A percentile compares a stretch with the other conserved stretches of the same genome.
These are phyloP conservation scores for Pascua sp. DNA, from an alignment of 1,284 basidiomycete genomes.

Conservation along the genomic window DNA sequence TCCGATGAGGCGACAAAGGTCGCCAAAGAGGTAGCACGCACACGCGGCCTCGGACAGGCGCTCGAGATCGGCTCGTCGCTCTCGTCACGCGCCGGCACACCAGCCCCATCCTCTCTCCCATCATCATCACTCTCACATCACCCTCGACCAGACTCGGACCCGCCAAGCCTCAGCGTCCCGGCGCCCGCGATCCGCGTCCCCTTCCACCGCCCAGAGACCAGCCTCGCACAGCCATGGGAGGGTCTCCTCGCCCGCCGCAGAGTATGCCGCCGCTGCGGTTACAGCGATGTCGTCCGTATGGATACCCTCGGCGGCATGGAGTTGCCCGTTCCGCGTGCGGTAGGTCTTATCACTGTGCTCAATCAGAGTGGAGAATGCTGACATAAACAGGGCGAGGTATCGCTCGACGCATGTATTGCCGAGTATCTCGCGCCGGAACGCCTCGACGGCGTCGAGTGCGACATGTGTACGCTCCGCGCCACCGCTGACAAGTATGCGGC, in stretches of 20 bases:
- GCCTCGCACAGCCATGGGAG: slow-evolving; percentile 45
- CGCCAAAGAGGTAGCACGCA: slow-evolving; percentile 31
- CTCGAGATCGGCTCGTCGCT: slow-evolving; percentile 5
- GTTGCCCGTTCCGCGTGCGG: slow-evolving; percentile 40
- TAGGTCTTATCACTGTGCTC: slow-evolving; percentile 5
- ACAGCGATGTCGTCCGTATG: slow-evolving; percentile 41
- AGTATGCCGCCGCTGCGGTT: slow-evolving; percentile 45
- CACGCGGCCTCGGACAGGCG: slow-evolving; percentile 17
- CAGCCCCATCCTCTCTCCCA: neutral
- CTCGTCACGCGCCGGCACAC: neutral
- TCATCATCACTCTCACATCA: neutral
- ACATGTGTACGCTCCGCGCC: slow-evolving; percentile 49
- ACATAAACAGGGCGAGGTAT: slow-evolving; percentile 43
- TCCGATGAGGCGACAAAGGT: slow-evolving; percentile 65
- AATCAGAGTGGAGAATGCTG: neutral
- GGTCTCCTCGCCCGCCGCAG: slow-evolving; percentile 45
- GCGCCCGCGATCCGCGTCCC: neutral
- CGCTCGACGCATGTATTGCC: slow-evolving; percentile 48
- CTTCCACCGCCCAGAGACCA: slow-evolving; percentile 1
- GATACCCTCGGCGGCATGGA: slow-evolving; percentile 48
- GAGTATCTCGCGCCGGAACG: slow-evolving; percentile 52
- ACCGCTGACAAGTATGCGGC: slow-evolving; percentile 43
- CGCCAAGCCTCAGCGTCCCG: no score
- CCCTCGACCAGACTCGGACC: no score
- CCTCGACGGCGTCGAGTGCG: slow-evolving; percentile 51